These are phyloP conservation scores for Hirschfeldia incana DNA, from an alignment of 345 rosid genomes.

Conservation along the genomic window DNA sequence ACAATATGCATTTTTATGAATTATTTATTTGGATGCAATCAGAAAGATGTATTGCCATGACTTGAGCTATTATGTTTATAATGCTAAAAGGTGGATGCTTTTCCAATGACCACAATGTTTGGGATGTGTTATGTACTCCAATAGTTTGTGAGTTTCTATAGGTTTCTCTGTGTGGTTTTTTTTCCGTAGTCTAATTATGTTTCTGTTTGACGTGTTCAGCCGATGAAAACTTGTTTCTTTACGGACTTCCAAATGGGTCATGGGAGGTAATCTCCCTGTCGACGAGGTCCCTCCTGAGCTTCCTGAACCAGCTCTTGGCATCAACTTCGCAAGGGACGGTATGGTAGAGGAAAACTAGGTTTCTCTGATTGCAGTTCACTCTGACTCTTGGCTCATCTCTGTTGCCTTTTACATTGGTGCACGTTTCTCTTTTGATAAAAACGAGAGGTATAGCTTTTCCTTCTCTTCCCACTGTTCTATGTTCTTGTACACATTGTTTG, in stretches of 20 bases:
- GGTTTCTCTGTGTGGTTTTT: neutral
- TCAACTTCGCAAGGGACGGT: slow-evolving; percentile 97
- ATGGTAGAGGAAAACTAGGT: slow-evolving; percentile 98
- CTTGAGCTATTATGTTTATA: too few species aligned
- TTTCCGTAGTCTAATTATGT: neutral
- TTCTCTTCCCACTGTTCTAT: slow-evolving; percentile 67
- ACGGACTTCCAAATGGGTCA: slow-evolving; percentile 90
- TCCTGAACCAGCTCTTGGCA: slow-evolving; percentile 97
- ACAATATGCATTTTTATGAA: too few species aligned
- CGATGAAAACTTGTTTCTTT: slow-evolving; percentile 90
- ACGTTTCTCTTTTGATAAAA: too few species aligned
- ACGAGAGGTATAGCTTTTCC: too few species aligned
- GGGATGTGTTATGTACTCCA: too few species aligned
- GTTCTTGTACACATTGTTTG: too few species aligned
- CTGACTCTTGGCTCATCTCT: slow-evolving; percentile 40
- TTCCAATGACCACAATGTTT: too few species aligned
- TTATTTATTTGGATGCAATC: too few species aligned
- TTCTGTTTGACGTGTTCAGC: slow-evolving; percentile 43
- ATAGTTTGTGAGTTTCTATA: neutral
- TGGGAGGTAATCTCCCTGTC: slow-evolving; percentile 97
- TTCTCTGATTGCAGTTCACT: slow-evolving; percentile 91
- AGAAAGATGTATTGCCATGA: too few species aligned
- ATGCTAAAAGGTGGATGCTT: too few species aligned
- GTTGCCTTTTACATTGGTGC: too few species aligned
- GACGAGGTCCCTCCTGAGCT: slow-evolving; percentile 99